Base-by-base conservation (phyloP, 2,329 filamentous ascomycete species). In the Talaromyces sp. region DNA sequence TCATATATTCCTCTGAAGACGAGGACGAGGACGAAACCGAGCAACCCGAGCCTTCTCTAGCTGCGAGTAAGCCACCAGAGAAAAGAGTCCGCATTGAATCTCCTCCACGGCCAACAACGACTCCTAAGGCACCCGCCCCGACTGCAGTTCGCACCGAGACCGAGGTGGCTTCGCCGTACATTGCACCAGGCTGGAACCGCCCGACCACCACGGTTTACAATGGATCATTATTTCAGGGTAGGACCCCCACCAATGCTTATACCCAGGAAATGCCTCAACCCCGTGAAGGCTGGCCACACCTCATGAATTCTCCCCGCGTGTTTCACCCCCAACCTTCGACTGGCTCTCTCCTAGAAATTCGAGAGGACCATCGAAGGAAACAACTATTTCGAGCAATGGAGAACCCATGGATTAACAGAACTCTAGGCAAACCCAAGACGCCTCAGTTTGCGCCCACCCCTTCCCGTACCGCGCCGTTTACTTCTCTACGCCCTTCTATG, bases 1-100 rank as follows among this genome's bases (percentile, higher is more conserved):
- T 78, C 63, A 68, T 61, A 44, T 72, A 73, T 59, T 63, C 63
- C 36, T 55, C 59, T 36, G 61, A 62, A 34, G 56, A 69, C 10
- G 57, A 60, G 16, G 56, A 66, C 14, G 63, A 63, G n/a, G 53
- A 57, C 12, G 61, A 57, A 40, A 61, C 44, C 28, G 50, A 56
- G 28, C 40, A 33, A 10, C 50, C 52, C 59, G 61, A 36, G 58
- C 68, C 36, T 67, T 67, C 28, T 70, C 71, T 61, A 53, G 27
- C 57, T 14, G 44, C 31, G 31, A 44, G 28, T 6, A n/a, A 54
- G 27, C 61, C 56, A 23, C 52, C 61, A 14, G 56, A 59, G 52
- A 62, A 62, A 42, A 56, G 52, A 40, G 61, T 57, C n/a, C 61
- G 61, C 28, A 53, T 53, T 30, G 27, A 53, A 53, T 53, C 50